Evolutionary conservation across 306 rosid species (phyloP).

Genomic region (Vachellia collinsii): DNA sequence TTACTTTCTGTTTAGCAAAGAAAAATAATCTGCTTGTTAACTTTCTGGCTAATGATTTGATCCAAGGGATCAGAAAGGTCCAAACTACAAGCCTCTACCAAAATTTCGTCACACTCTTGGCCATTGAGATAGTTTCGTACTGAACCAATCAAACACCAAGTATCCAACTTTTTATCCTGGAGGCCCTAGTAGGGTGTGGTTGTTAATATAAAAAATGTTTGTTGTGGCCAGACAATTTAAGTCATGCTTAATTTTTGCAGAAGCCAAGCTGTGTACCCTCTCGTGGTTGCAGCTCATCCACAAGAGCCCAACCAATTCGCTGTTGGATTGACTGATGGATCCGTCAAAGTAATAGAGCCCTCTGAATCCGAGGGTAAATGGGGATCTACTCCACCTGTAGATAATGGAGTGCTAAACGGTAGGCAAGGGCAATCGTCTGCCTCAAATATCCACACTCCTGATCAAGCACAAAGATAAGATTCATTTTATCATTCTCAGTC

Average conservation of each 20-base stretch:
- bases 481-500: slow-evolving; percentile 24
- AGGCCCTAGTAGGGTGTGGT: too few relatives aligned
- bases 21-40: too few relatives aligned
- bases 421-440: slow-evolving; percentile 63
- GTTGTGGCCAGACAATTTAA: slow-evolving; percentile 15
- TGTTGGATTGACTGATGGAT: slow-evolving; percentile 75
- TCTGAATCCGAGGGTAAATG: slow-evolving; percentile 68
- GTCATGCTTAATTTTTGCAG: slow-evolving; percentile 46
- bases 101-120: too few relatives aligned
- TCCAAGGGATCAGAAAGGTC: too few relatives aligned
- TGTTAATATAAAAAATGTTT: too few relatives aligned
- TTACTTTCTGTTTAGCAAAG: too few relatives aligned
- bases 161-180: neutral
- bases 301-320: slow-evolving; percentile 75
- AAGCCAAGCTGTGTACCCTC: slow-evolving; percentile 67
- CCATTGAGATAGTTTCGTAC: neutral
- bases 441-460: slow-evolving; percentile 71
- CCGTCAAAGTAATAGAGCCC: slow-evolving; percentile 85
- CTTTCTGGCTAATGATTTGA: too few relatives aligned
- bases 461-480: slow-evolving; percentile 65
- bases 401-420: slow-evolving; percentile 61
- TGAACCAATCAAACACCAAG: neutral
- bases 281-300: slow-evolving; percentile 76
- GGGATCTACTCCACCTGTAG: slow-evolving; percentile 69
- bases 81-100: too few relatives aligned